Base-by-base conservation (phyloP, 2,329 filamentous ascomycete genomes). In the Fusarium sp. region DNA sequence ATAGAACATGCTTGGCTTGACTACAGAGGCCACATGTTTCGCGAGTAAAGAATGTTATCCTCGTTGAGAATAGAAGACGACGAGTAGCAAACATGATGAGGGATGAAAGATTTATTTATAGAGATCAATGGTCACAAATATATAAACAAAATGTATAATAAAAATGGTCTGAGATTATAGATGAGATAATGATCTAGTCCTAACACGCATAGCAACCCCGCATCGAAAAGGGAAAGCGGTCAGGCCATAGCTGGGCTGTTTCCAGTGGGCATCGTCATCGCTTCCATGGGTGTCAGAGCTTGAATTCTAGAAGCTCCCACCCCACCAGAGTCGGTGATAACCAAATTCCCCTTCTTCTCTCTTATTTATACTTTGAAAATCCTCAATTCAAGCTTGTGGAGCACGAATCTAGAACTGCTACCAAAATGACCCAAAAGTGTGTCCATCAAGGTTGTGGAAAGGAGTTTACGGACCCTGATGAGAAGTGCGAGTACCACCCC, bases 381-480 rank as follows among this genome's bases (percentile, higher is more conserved):
- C 37, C 7, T 48, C 48, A 54, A 66, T 63, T 40, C 29, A 30
- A 46, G 30, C 20, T 7, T 61, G 47, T 47, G 40, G 49, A 69
- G 57, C 40, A 57, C 41, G 25, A 30, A n/a, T 13, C n/a, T 40
- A 32, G 41, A 16, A 53, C 2, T 25, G 45, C 13, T 54, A 30
- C 37, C 70, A 69, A 59, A 66, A 93, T 93, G 90, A 85, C 91
- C 61, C 88, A 90, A 76, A 98, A 97, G 84, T 99, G 96, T 81
- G 94, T 98, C 62, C 96, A 98, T 84, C 94, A 97, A 82, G 94
- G 94, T 79, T 99, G 96, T 82, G 94, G 92, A 76, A 98, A 98
- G 86, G 81, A 85, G 70, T 98, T 94, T 81, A 90, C 90, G 51
- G 92, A 98, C 80, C 82, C 90, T 12, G 89, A 93, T 44, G 95